Evolutionary conservation across 73 alveolate genomes (phyloP), one percentile per base, ranked within the genome.

Genomic region (Stentor roeselii): DNA sequence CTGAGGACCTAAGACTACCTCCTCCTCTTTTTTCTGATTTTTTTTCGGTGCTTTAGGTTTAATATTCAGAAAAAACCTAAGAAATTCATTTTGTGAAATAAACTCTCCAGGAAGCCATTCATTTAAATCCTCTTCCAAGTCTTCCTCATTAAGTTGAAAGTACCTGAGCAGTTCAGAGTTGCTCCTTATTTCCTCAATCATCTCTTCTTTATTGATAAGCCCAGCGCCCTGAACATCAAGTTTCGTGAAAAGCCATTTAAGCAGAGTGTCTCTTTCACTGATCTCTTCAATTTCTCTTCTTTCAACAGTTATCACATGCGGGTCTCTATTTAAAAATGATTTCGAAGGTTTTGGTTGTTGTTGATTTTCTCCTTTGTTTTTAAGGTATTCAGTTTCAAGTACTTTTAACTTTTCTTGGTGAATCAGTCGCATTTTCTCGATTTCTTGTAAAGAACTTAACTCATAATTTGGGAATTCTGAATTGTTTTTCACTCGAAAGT

Each of bases 321-420:
- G 15, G 1, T 67, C 34, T 27, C 34, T 27, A 34, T 67, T 67
- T 67, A 27, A 40, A 67, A 27, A 67, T 27, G 21, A 36, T 67
- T 67, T 21, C 41, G 34, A 67, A 67, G 37, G n/a, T 67, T 67
- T 67, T 30, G 80, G 80, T 2, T 67, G n/a, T 67, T 67, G 80
- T 40, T 67, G 80, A 21, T 34, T 21, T 1, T 21, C 2, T 67
- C 34, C 80, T 67, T 67, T 67, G 1, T 67, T n/a, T 34, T 67
- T 67, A 15, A 30, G 21, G 34, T 67, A 67, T 67, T 67, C 80
- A 21, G n/a, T 40, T 67, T 67, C 80, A 11, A 67, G 14, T 21
- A 34, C 80, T 32, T 32, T 67, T 21, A 67, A 34, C 34, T 67
- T 67, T 2, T 67, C 41, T 21, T 67, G n/a, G 11, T 67, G 80